Evolutionary conservation across 768 basidiomycete species (phyloP).

Genomic region (Candolleomyces aberdarensis): DNA sequence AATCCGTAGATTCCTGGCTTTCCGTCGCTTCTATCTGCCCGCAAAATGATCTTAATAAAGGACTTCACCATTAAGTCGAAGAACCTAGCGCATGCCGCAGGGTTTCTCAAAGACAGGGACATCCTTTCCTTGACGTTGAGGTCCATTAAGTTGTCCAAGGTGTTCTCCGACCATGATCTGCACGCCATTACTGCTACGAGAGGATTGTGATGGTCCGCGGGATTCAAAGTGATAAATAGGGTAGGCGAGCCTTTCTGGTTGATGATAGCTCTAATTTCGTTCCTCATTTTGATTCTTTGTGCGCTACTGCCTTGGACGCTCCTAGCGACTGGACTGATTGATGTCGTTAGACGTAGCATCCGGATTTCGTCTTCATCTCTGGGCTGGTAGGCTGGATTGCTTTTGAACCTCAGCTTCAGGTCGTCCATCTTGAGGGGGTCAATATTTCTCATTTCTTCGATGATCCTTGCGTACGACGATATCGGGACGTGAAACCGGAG

Average conservation of each 20-base stretch:
- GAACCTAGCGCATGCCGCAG: too few species aligned
- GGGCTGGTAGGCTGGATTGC: neutral
- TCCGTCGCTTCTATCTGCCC: neutral
- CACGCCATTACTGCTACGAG: neutral
- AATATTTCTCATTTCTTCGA: neutral
- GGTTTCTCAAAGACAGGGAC: too few species aligned
- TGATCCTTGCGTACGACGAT: neutral
- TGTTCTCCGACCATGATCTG: too few species aligned
- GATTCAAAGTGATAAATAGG: neutral
- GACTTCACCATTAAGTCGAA: neutral
- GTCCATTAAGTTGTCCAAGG: neutral
- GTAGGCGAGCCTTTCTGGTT: neutral
- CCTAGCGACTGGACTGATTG: neutral
- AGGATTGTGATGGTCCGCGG: neutral
- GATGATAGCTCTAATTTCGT: neutral
- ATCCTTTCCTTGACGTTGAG: too few species aligned
- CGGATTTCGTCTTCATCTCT: neutral
- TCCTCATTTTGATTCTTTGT: neutral
- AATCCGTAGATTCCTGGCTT: neutral
- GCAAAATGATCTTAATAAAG: neutral
- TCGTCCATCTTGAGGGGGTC: neutral
- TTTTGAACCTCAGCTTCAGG: neutral
- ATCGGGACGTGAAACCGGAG: neutral
- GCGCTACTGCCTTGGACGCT: neutral
- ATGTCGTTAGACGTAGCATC: neutral